Evolutionary conservation across 148 eudicot genomes (phyloP).

Genomic region (Vaccinium macrocarpon): DNA sequence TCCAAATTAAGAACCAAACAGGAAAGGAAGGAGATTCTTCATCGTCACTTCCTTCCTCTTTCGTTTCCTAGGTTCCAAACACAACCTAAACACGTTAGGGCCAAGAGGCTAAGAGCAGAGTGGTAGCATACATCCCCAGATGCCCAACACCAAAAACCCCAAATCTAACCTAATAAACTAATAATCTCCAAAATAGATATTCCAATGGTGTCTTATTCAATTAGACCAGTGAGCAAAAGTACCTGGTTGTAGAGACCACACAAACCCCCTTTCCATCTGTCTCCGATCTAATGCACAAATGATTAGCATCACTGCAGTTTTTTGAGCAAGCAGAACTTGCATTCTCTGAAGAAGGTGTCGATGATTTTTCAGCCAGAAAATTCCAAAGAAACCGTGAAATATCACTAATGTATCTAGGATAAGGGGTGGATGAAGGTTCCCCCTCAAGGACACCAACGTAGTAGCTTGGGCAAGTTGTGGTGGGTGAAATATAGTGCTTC

Average conservation of each 20-base stretch:
- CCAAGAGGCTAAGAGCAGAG: background rate
- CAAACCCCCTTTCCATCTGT: constrained; percentile 76
- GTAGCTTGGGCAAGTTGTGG: constrained; percentile 74
- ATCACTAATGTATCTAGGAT: constrained; percentile 67
- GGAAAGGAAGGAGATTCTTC: background rate
- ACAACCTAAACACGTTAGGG: background rate
- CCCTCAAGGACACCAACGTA: constrained; percentile 83
- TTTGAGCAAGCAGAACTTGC: constrained; percentile 54
- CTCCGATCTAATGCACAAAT: constrained; percentile 69
- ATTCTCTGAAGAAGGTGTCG: constrained; percentile 43
- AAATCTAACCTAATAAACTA: background rate
- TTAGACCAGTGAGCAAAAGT: background rate
- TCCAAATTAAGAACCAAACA: background rate
- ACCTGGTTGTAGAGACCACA: constrained; percentile 87
- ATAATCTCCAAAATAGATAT: constrained; percentile 4
- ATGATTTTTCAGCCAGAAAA: constrained; percentile 83
- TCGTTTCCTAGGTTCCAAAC: background rate
- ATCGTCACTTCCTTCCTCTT: background rate
- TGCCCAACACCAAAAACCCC: background rate
- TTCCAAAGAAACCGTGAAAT: constrained; percentile 87
- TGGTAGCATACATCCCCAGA: background rate
- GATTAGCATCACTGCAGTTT: constrained; percentile 52
- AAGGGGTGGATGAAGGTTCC: constrained; percentile 75
- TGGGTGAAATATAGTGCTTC: constrained; percentile 64
- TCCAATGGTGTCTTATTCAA: background rate